Evolutionary conservation across 768 basidiomycete species (phyloP), one percentile per base, ranked within the genome.

Genomic region (Collybia nuda): DNA sequence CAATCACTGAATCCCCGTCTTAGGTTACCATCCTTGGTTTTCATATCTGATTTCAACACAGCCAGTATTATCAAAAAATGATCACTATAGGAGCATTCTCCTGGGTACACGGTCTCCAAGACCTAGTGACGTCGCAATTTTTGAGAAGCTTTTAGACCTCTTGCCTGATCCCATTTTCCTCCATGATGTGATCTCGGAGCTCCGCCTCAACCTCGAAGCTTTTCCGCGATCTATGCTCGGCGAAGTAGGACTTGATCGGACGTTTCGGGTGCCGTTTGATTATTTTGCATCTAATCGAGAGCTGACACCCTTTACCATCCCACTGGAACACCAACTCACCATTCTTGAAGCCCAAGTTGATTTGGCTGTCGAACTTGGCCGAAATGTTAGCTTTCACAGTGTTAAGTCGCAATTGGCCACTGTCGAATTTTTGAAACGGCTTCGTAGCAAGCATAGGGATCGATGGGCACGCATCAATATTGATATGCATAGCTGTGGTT

Each of bases 11-110:
- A 40, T 48, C 23, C 47, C 26, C 41, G 43, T 28, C 28, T 24
- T 59, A 93, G 91, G 95, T 40, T 85, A 93, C 61, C 96, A 98
- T 64, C 96, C 96, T 1, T 98, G 96, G 96, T 95, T 90, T 68
- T 78, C 86, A 2, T 84, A 97, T 66, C 77, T 77, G 54, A 90
- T 97, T 59, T 78, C 87, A 24, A 59, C 79, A 48, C 64, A 57
- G 42, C 60, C 67, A 12, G 56, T 39, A 7, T 52, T 65, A 23
- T 73, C 79, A 18, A 94, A 87, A 62, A 79, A 82, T 55, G 72
- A 75, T 12, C 96, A 98, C 68, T 98, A 97, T 68, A 67, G 77
- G 15, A 61, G 62, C 2, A 76, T 98, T 29, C 88, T 97, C 58
- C 12, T 88, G 7, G 56, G 54, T 14, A 47, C 61, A n/a, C 56